phyloP scores from a whole-genome alignment of 352 stramenopile species.

The Globisporangium megalacanthum region DNA sequence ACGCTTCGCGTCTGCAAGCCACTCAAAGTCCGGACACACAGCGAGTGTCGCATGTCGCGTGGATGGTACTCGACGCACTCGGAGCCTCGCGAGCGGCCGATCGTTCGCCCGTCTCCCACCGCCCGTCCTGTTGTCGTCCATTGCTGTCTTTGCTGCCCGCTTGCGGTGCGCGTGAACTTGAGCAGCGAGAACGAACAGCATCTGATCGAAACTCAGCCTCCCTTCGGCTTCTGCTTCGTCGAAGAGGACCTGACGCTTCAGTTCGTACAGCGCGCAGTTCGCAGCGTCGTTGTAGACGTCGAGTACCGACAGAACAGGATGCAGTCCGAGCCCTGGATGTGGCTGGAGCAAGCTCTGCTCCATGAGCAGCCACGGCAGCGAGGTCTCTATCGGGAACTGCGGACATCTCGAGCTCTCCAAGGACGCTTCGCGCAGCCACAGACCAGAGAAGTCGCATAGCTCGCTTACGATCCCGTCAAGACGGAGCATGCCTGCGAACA shows the following conservation, averaged over 20 bases:
- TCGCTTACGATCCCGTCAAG: slow-evolving; percentile 39
- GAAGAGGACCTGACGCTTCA: slow-evolving; percentile 67
- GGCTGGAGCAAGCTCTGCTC: slow-evolving; percentile 41
- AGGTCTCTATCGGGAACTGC: slow-evolving; percentile 81
- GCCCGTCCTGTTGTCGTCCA: background rate
- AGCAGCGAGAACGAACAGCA: slow-evolving; percentile 62
- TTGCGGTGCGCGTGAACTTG: slow-evolving; percentile 65
- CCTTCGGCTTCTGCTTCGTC: slow-evolving; percentile 83
- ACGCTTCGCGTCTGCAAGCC: slow-evolving; percentile 21
- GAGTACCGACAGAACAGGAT: slow-evolving; percentile 51
- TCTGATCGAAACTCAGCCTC: slow-evolving; percentile 74
- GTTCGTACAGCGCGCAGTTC: slow-evolving; percentile 31
- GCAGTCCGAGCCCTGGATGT: slow-evolving; percentile 7
- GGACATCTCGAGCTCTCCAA: slow-evolving; percentile 57
- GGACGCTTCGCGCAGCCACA: slow-evolving; percentile 84
- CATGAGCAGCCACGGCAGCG: slow-evolving; percentile 77
- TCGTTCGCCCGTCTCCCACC: background rate
- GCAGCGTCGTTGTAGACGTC: slow-evolving; percentile 87
- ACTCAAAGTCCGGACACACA: slow-evolving; percentile 21
- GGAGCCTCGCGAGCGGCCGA: background rate
- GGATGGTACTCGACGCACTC: background rate
- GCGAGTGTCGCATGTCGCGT: background rate
- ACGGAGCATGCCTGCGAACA: slow-evolving; percentile 54
- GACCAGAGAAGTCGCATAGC: slow-evolving; percentile 53
- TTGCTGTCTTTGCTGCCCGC: slow-evolving; percentile 9